Percentiles rank a stretch among this genome's conserved stretches.
Conservation (phyloP, 768 basidiomycete species). For the Hypholoma sublateritium region DNA sequence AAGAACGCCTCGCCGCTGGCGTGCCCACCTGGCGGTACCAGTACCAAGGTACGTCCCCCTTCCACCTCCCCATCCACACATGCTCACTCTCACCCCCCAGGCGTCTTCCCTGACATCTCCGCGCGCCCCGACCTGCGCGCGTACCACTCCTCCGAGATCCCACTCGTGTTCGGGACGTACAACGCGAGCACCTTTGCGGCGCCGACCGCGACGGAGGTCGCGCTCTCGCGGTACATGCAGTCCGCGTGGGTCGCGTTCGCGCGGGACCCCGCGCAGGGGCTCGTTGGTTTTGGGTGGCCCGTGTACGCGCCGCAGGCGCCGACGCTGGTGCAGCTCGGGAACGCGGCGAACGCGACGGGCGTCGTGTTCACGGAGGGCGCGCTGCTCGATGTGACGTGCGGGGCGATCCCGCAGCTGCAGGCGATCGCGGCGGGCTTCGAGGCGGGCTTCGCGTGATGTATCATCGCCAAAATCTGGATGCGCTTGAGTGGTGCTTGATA, state of each 20-base stretch:
- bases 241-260: slow-evolving; percentile 43
- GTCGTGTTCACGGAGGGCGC: not conserved
- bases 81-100: slow-evolving; percentile 15
- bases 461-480: not conserved
- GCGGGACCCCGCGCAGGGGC: slow-evolving; percentile 31
- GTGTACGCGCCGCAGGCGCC: slow-evolving; percentile 5
- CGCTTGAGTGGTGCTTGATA: not conserved
- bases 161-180: slow-evolving; percentile 38
- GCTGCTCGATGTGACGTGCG: not conserved
- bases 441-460: not conserved
- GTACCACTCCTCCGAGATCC: slow-evolving; percentile 39
- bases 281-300: slow-evolving; percentile 22
- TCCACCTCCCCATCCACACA: not conserved
- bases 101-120: slow-evolving; percentile 36
- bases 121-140: slow-evolving; percentile 32
- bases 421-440: not conserved
- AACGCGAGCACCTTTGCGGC: slow-evolving; percentile 20
- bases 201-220: slow-evolving; percentile 23
- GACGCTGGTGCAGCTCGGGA: not conserved
- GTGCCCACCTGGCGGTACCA: slow-evolving; percentile 30
- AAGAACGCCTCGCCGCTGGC: slow-evolving; percentile 26
- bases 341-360: not conserved
- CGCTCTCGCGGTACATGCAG: slow-evolving; percentile 34
- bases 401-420: not conserved
- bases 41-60: slow-evolving; percentile 23